Conservation (phyloP, 2,329 filamentous ascomycete species). For the Botrytis aclada region DNA sequence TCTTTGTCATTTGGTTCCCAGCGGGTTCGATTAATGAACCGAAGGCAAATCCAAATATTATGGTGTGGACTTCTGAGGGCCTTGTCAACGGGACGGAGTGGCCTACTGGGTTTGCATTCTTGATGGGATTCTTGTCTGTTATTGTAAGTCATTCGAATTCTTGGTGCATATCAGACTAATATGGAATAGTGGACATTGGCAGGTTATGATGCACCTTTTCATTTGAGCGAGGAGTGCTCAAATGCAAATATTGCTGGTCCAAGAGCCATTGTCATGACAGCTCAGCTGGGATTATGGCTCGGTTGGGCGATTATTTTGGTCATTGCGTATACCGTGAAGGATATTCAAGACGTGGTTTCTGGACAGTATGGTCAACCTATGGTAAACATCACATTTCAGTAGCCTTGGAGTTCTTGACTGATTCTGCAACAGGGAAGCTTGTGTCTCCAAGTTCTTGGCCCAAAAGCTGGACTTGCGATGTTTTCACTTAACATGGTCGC, state of each 20-base stretch:
- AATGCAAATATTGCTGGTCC: constrained; percentile 65
- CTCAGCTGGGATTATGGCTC: constrained; percentile 54
- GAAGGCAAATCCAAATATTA: constrained; percentile 17
- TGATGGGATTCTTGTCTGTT: constrained; percentile 63
- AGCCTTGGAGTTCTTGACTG: not conserved
- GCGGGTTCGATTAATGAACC: constrained; percentile 22
- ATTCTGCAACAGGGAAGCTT: constrained; percentile 46
- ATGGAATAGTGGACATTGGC: constrained; percentile 41
- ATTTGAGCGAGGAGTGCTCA: constrained; percentile 63
- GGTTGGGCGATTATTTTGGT: constrained; percentile 62
- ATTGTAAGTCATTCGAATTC: constrained; percentile 38
- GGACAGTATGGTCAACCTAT: constrained; percentile 67
- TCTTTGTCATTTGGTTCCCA: constrained; percentile 37
- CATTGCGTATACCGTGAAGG: constrained; percentile 67
- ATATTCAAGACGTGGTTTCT: constrained; percentile 56
- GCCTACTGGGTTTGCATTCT: constrained; percentile 55
- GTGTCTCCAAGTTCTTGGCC: constrained; percentile 61
- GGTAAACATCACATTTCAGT: constrained; percentile 40
- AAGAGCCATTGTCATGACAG: constrained; percentile 63
- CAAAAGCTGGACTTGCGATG: constrained; percentile 58
- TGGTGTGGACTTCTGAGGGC: constrained; percentile 19
- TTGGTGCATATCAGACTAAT: not conserved
- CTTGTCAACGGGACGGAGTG: constrained; percentile 59
- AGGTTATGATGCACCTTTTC: constrained; percentile 63
- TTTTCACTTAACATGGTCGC: constrained; percentile 65